A percentile compares a stretch with the other conserved stretches of the same genome.
Conservation (phyloP, 2,329 filamentous ascomycete genomes). For the Clonostachys sp. region DNA sequence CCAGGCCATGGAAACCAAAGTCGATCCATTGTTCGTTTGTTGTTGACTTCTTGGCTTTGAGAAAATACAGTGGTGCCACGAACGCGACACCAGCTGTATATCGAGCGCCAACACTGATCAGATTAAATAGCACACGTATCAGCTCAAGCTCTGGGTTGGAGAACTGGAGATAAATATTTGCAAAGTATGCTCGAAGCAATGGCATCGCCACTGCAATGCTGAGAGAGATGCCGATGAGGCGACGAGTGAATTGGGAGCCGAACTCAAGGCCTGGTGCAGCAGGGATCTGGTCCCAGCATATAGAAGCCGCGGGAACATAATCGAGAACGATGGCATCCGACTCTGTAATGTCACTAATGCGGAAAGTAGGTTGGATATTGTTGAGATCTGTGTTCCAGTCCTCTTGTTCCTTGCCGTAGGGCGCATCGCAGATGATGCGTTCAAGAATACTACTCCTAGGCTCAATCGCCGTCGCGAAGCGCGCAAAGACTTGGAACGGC, state of each 20-base stretch:
- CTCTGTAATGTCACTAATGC: constrained; percentile 30
- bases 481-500: constrained; percentile 39
- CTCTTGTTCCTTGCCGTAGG: constrained; percentile 14
- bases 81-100: too few species aligned
- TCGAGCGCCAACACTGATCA: too few species aligned
- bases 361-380: constrained; percentile 34
- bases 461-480: constrained; percentile 18
- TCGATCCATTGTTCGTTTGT: too few species aligned
- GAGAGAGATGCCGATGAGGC: neutral
- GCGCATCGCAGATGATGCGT: too few species aligned
- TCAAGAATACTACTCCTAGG: too few species aligned
- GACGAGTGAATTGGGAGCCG: neutral
- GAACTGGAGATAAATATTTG: too few species aligned
- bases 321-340: constrained; percentile 6
- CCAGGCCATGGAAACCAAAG: neutral
- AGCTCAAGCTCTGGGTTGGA: too few species aligned
- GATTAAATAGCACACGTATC: too few species aligned
- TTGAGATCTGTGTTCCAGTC: constrained; percentile 32
- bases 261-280: neutral
- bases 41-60: too few species aligned
- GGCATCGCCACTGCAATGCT: too few species aligned
- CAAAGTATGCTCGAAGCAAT: too few species aligned
- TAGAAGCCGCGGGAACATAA: constrained; percentile 20
- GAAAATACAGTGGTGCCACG: too few species aligned
- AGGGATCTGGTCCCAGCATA: constrained; percentile 29